These are phyloP conservation scores for Saturnispora saitoi DNA, from an alignment of 805 yeast genomes.

Conservation along the genomic window DNA sequence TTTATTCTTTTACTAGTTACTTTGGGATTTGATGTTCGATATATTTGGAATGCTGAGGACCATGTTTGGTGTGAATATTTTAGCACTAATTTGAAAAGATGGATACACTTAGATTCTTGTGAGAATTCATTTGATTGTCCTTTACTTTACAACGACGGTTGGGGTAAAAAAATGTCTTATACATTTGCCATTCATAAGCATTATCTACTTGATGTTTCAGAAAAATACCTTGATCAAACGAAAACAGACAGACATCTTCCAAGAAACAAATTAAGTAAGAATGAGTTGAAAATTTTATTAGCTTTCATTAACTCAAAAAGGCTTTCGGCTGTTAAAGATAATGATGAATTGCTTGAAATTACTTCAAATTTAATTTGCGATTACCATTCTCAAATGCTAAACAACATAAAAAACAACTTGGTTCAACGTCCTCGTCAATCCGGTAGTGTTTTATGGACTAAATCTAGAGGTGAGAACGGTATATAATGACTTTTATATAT, in stretches of 20 bases:
- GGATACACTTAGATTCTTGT: slow-evolving; percentile 89
- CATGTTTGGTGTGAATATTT: slow-evolving; percentile 96
- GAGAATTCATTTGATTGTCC: slow-evolving; percentile 85
- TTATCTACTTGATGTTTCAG: slow-evolving; percentile 63
- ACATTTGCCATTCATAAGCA: slow-evolving; percentile 58
- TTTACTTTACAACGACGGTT: slow-evolving; percentile 62
- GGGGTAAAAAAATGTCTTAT: slow-evolving; percentile 94
- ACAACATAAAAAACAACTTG: slow-evolving; percentile 6
- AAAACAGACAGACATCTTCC: slow-evolving; percentile 34
- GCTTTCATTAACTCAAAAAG: slow-evolving; percentile 26
- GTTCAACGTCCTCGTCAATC: slow-evolving; percentile 54
- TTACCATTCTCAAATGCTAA: neutral
- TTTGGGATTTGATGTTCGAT: slow-evolving; percentile 56
- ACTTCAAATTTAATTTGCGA: slow-evolving; percentile 11
- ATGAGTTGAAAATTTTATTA: slow-evolving; percentile 30
- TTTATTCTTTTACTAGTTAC: slow-evolving; percentile 65
- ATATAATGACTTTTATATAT: neutral
- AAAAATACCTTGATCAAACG: slow-evolving; percentile 45
- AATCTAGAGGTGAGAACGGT: slow-evolving; percentile 73
- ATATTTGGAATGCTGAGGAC: slow-evolving; percentile 84
- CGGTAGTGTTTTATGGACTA: slow-evolving; percentile 71
- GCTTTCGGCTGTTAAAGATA: neutral
- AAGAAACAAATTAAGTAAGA: slow-evolving; percentile 37
- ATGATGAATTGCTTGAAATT: neutral
- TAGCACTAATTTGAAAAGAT: slow-evolving; percentile 47